Percentiles rank a stretch among this genome's conserved stretches.
Conservation (phyloP, 2,329 filamentous ascomycete species). For the Sporothrix curviconia region DNA sequence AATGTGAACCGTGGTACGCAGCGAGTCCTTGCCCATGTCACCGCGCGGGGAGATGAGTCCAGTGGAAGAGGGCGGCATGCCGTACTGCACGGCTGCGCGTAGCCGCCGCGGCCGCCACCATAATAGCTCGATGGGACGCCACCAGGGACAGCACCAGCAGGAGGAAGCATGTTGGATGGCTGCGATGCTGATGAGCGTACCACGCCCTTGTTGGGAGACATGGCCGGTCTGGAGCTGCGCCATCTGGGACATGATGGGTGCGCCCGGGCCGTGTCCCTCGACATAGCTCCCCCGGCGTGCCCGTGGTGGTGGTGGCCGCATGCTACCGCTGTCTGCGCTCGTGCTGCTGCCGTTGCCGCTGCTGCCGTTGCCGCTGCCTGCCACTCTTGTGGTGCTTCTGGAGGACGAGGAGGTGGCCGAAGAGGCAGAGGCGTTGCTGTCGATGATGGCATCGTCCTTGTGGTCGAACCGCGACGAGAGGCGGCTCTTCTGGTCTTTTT, state of each 20-base stretch:
- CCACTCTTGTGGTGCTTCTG: conserved; percentile 13
- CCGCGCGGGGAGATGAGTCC: conserved; percentile 4
- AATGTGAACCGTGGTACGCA: neutral
- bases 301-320: conserved; percentile 11
- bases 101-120: too few relatives aligned
- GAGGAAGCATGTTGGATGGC: neutral
- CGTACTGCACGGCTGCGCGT: neutral
- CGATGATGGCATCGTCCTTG: conserved; percentile 4
- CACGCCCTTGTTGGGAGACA: conserved; percentile 12
- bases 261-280: conserved; percentile 25
- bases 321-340: conserved; percentile 25
- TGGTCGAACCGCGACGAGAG: conserved; percentile 27
- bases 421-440: conserved; percentile 2
- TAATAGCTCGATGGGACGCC: neutral
- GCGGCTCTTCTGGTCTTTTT: conserved; percentile 24
- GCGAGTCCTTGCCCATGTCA: neutral
- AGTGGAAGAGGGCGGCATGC: neutral
- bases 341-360: conserved; percentile 9
- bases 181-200: neutral
- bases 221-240: conserved; percentile 6
- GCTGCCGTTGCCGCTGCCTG: conserved; percentile 2
- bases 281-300: conserved; percentile 26
- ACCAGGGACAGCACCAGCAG: neutral
- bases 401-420: conserved; percentile 5
- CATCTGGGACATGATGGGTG: conserved; percentile 2